Conservation (phyloP, 495 filamentous ascomycete species). For the Neurospora sp. region DNA sequence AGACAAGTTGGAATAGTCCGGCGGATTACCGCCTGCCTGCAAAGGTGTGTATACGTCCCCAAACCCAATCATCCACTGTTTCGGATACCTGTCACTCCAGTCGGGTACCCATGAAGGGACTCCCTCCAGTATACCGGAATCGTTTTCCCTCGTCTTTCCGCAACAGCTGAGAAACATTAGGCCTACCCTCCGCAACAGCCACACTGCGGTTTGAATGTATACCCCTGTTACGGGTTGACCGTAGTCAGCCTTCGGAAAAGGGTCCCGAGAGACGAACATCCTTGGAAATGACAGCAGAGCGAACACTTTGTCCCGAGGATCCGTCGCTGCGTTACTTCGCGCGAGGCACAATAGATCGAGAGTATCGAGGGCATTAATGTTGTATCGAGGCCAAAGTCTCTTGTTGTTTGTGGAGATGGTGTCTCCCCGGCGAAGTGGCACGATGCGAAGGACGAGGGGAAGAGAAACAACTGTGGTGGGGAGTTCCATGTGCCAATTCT, state of each 20-base stretch:
- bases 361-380: rapidly evolving
- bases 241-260: neutral
- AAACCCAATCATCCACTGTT: neutral
- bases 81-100: neutral
- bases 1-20: neutral
- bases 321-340: neutral
- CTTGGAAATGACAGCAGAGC: neutral
- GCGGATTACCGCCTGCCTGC: neutral
- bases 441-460: neutral
- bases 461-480: neutral
- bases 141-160: neutral
- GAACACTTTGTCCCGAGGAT: neutral
- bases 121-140: neutral
- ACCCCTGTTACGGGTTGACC: neutral
- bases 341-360: neutral
- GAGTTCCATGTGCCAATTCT: neutral
- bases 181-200: neutral
- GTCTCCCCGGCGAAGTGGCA: neutral
- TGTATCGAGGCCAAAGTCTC: neutral
- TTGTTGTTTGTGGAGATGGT: neutral
- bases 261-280: too few species aligned
- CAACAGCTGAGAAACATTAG: neutral
- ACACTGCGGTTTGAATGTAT: neutral
- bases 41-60: neutral
- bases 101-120: neutral